phyloP scores from a whole-genome alignment of 2,329 filamentous ascomycete species.

The Colletotrichum gigasporum region DNA sequence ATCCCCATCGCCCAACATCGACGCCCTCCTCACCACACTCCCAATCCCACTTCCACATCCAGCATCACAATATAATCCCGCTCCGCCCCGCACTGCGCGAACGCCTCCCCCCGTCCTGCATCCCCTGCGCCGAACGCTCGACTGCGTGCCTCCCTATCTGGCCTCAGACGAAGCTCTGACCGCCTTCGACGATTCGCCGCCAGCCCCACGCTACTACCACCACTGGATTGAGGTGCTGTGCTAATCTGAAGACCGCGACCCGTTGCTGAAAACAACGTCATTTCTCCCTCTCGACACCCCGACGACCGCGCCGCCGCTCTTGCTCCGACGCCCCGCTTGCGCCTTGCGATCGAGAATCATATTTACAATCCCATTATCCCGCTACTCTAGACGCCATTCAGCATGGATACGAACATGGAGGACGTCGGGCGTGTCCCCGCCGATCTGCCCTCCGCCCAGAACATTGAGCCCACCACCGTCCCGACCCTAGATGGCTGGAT shows the following conservation, averaged over 20 bases:
- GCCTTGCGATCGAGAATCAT: conserved; percentile 29
- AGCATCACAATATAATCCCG: conserved; percentile 20
- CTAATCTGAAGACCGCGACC: conserved; percentile 29
- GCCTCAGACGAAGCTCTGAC: conserved; percentile 31
- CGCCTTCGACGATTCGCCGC: conserved; percentile 30
- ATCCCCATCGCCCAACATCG: conserved; percentile 26
- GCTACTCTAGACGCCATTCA: conserved; percentile 17
- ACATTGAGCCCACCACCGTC: conserved; percentile 84
- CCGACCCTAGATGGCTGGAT: conserved; percentile 98
- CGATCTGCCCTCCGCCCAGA: conserved; percentile 75
- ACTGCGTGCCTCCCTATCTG: conserved; percentile 10
- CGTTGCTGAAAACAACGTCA: conserved; percentile 31
- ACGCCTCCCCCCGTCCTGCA: background rate
- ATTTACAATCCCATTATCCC: background rate
- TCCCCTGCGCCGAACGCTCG: conserved; percentile 11
- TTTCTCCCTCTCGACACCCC: conserved; percentile 20
- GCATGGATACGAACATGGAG: conserved; percentile 99
- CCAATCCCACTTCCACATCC: no score
- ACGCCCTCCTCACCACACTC: conserved; percentile 19
- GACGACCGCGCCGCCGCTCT: conserved; percentile 25
- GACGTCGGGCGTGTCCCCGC: conserved; percentile 90
- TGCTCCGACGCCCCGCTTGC: conserved; percentile 16
- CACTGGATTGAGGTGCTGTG: conserved; percentile 30
- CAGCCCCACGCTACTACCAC: conserved; percentile 31
- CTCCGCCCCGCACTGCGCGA: conserved; percentile 19